phyloP scores from a whole-genome alignment of 2,329 filamentous ascomycete genomes.

The Plectosphaerella plurivora region DNA sequence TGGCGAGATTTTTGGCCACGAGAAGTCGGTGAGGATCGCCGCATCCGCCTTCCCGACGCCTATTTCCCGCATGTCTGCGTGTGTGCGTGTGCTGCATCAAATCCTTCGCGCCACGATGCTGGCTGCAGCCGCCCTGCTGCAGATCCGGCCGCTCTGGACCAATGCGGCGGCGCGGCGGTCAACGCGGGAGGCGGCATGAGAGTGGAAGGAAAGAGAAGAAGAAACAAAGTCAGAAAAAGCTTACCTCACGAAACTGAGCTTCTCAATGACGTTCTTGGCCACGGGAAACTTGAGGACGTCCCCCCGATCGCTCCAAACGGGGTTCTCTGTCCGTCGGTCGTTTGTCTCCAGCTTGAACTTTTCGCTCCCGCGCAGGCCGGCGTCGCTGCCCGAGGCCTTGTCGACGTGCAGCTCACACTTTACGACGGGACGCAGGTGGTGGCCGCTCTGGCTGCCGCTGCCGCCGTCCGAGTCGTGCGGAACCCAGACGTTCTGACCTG shows the following conservation, averaged over 20 bases:
- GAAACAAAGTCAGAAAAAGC: conserved; percentile 21
- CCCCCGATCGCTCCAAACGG: conserved; percentile 53
- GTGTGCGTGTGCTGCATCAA: background rate
- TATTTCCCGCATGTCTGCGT: background rate
- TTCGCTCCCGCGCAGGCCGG: conserved; percentile 1
- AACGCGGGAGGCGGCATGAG: background rate
- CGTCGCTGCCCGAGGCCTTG: conserved; percentile 37
- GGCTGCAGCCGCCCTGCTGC: background rate
- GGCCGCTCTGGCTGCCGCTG: conserved; percentile 20
- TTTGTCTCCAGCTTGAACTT: conserved; percentile 57
- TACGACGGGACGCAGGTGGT: conserved; percentile 62
- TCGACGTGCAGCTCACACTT: conserved; percentile 81
- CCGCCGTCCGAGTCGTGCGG: conserved; percentile 33
- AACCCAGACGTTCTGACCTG: conserved; percentile 69
- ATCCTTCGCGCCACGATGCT: background rate
- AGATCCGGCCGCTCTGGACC: background rate
- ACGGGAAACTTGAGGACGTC: conserved; percentile 55
- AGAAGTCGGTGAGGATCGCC: background rate
- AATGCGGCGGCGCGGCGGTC: background rate
- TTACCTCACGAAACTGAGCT: conserved; percentile 70
- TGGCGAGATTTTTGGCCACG: too few relatives aligned
- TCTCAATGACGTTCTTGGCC: conserved; percentile 57
- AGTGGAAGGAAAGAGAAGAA: background rate
- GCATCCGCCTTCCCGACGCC: background rate
- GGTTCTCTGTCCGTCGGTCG: conserved; percentile 53